Percentiles rank a stretch among this genome's conserved stretches.
Evolutionary conservation across 371 early-diverging fungal species (phyloP).

Genomic region (Batrachochytrium dendrobatidis): DNA sequence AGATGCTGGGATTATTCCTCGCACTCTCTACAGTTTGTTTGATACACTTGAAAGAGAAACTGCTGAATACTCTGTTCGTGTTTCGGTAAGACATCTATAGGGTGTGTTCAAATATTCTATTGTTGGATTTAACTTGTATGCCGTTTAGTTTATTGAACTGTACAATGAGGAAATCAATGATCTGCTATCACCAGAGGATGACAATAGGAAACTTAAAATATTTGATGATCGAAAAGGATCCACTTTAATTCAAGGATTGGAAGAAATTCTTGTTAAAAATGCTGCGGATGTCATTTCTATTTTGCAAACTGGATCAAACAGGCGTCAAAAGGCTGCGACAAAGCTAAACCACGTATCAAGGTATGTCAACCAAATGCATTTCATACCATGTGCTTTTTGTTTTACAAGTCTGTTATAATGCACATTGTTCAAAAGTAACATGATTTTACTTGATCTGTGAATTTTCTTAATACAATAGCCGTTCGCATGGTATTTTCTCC

Average conservation of each 20-base stretch:
- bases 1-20: slow-evolving; percentile 83
- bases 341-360: slow-evolving; percentile 86
- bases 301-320: slow-evolving; percentile 65
- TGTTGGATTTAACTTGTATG: background rate
- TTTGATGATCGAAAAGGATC: slow-evolving; percentile 69
- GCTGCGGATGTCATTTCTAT: slow-evolving; percentile 68
- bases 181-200: slow-evolving; percentile 39
- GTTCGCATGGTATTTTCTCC: slow-evolving; percentile 92
- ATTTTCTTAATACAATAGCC: slow-evolving; percentile 51
- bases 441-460: background rate
- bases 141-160: slow-evolving; percentile 83
- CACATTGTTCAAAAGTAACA: too few relatives aligned
- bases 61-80: slow-evolving; percentile 65
- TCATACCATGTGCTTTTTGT: background rate
- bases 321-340: slow-evolving; percentile 80
- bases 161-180: slow-evolving; percentile 88
- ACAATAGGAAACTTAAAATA: slow-evolving; percentile 51
- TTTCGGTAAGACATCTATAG: slow-evolving; percentile 54
- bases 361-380: too few relatives aligned
- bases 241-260: slow-evolving; percentile 73
- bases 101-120: slow-evolving; percentile 24
- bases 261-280: slow-evolving; percentile 61
- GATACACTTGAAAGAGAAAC: slow-evolving; percentile 42
- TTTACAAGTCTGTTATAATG: background rate
- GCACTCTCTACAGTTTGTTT: slow-evolving; percentile 79